Base-by-base conservation (phyloP, 176 grass and related monocot species). In the Calamus simplicifolius region DNA sequence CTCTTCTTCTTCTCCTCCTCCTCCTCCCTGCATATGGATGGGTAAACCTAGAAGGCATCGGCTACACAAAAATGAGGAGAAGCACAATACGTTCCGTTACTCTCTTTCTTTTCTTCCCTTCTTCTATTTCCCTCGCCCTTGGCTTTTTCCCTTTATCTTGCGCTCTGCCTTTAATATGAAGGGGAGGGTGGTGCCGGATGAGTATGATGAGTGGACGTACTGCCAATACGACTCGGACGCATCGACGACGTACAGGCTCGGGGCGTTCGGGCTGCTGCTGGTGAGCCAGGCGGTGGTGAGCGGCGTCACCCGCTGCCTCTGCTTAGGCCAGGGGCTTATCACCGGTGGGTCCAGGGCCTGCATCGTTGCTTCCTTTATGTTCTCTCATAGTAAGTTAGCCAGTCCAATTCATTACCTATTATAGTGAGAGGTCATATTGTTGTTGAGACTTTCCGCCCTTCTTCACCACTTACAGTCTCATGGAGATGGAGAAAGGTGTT, bases 131-230 rank as follows among this genome's bases (percentile, higher is more conserved):
- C 29, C 35, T 27, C n/a, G n/a, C 53, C 48, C 21, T 67, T 67
- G 59, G 48, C 1, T 30, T 61, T 57, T 54, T 60, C 26, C 4
- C 27, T 58, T 27, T 7, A 16, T 58, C 26, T 2, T 19, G 17
- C 48, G 13, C 2, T 57, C 3, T 25, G 6, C 57, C 13, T 38
- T 18, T 50, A 19, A 12, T 3, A 12, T 66, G 27, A 70, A 98
- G 94, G 94, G 93, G 27, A 98, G 74, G 77, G 87, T 98, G 59
- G 73, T 98, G 66, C 79, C 76, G 52, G 94, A 98, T 56, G 64
- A 92, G 84, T 98, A 98, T 64, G 94, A 98, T 54, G 67, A 83
- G 0, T 73, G 84, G 14, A 75, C 87, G 21, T 92, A 89, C 73
- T 98, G 94, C 68, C 16, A 51, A 14, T 98, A 98, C 31, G 81